Evolutionary conservation across 306 rosid genomes (phyloP).

Genomic region (Cucumis melo): DNA sequence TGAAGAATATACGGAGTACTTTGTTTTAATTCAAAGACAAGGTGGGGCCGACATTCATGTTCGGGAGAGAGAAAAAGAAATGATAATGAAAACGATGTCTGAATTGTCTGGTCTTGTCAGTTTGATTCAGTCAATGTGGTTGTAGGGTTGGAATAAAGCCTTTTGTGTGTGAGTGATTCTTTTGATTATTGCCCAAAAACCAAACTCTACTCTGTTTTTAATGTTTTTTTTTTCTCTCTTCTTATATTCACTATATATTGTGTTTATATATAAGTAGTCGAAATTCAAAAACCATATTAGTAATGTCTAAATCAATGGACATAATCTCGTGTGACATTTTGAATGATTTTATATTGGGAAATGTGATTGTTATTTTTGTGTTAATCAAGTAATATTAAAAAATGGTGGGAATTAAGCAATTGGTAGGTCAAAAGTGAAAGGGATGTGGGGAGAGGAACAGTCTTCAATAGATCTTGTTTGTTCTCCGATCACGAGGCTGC

Average conservation of each 20-base stretch:
- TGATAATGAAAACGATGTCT: constrained; percentile 10
- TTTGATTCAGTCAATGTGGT: constrained; percentile 14
- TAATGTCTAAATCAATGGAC: not conserved
- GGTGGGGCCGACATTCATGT: constrained; percentile 28
- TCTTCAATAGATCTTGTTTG: constrained; percentile 54
- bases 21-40: constrained; percentile 2
- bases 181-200: not conserved
- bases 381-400: not conserved
- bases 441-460: constrained; percentile 55
- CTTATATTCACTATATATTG: not conserved
- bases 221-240: not conserved
- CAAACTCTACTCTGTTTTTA: not conserved
- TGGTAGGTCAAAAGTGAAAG: constrained; percentile 75
- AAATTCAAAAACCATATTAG: no score
- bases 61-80: constrained; percentile 20
- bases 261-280: no score
- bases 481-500: constrained; percentile 97
- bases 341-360: not conserved
- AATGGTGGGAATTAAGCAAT: not conserved
- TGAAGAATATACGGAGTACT: constrained; percentile 9
- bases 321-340: no score
- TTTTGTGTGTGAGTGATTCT: not conserved
- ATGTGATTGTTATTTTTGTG: not conserved
- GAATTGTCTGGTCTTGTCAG: constrained; percentile 17
- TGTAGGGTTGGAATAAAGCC: constrained; percentile 20